A percentile compares a stretch with the other conserved stretches of the same genome.
Evolutionary conservation across 116 monocot genomes (phyloP).

Genomic region (Zostera marina): DNA sequence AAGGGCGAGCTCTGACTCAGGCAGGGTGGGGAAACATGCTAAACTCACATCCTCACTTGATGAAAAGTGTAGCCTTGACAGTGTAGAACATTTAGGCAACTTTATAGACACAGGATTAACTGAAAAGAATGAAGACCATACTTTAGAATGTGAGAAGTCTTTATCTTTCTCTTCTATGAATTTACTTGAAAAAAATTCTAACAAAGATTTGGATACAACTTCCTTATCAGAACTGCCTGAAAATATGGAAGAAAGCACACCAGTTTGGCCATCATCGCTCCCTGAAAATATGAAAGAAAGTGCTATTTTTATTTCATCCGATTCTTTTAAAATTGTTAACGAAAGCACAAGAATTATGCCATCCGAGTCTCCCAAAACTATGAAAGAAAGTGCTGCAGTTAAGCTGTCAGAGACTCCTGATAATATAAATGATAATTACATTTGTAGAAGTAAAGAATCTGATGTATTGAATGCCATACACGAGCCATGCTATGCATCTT

Average conservation of each 20-base stretch:
- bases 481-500: background rate
- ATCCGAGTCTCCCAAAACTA: too few species aligned
- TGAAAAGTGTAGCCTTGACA: background rate
- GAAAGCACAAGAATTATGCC: too few species aligned
- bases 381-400: background rate
- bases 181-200: background rate
- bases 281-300: too few species aligned
- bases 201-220: conserved; percentile 1
- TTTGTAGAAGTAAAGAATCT: conserved; percentile 1
- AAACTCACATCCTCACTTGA: background rate
- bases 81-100: background rate
- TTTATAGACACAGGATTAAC: background rate
- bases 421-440: background rate
- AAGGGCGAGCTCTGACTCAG: background rate
- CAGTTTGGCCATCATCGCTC: too few species aligned
- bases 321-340: too few species aligned
- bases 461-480: background rate
- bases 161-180: background rate
- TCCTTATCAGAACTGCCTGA: background rate
- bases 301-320: too few species aligned
- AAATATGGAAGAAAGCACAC: background rate
- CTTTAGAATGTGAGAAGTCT: background rate
- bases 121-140: background rate
- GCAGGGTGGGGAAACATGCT: background rate
- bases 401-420: background rate